Evolutionary conservation across 1,284 basidiomycete genomes (phyloP), one percentile per base, ranked within the genome.

Genomic region (Cryptococcus sp.): DNA sequence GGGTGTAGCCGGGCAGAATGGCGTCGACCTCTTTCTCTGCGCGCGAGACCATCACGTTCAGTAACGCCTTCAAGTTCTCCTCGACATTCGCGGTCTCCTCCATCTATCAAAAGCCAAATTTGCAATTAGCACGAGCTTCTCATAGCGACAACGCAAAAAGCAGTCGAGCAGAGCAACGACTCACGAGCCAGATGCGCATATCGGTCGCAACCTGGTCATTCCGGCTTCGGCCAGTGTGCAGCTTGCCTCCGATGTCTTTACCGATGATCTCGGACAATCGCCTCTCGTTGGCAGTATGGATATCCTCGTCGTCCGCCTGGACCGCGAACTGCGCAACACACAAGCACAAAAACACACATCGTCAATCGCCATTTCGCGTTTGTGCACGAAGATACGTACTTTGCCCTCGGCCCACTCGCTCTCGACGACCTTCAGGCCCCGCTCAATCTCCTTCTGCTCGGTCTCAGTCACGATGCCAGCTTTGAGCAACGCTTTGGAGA

Each of bases 171-270:
- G 13, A 1, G 10, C 7, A 1, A 25, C 5, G 16, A 67, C 68
- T 66, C 47, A 73, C 70, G 39, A 99, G 83, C 95, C 94, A 99
- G 19, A 99, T 80, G 20, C 95, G 88, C 89, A 98, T 91, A 76
- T 99, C 95, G 4, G 95, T 99, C 4, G 93, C 93, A 60, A 97
- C 94, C 79, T 99, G 95, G 77, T 99, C 95, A 78, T 99, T 99
- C 55, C 95, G 85, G 60, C 91, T 94, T 59, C 95, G 87, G 47
- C 95, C 95, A 0, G 95, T 99, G 78, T 99, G 95, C 44, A 96
- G 82, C 79, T 95, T 96, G 8, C 93, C 93, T 22, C 90, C 91
- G 13, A 93, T 84, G 47, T 78, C 77, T 22, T 88, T 82, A 0
- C 95, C 95, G 59, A 98, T 92, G 59, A 98, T 81, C 80, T 99